phyloP scores from a whole-genome alignment of 805 yeast genomes.

The Priceomyces castillae region DNA sequence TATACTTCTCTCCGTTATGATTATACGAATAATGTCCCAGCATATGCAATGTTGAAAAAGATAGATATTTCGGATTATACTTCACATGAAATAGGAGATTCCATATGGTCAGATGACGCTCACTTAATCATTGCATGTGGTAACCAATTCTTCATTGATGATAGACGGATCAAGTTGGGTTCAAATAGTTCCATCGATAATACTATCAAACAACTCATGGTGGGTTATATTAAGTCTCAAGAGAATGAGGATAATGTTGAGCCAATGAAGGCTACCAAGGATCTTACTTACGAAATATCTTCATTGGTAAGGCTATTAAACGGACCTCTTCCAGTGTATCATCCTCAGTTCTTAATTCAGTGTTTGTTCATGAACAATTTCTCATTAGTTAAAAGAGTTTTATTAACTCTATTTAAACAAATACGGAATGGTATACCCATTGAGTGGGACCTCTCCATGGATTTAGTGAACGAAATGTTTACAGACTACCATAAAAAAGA shows the following conservation, averaged over 20 bases:
- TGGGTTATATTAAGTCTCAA: conserved; percentile 22
- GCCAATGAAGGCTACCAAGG: conserved; percentile 12
- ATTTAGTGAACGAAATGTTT: conserved; percentile 12
- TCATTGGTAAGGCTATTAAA: conserved; percentile 74
- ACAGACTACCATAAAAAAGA: neutral
- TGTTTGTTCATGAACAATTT: conserved; percentile 61
- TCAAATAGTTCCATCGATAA: conserved; percentile 45
- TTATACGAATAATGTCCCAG: conserved; percentile 76
- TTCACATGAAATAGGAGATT: conserved; percentile 81
- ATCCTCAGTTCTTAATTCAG: conserved; percentile 85
- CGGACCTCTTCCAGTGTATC: conserved; percentile 87
- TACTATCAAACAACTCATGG: conserved; percentile 42
- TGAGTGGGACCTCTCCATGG: conserved; percentile 34
- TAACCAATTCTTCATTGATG: conserved; percentile 82
- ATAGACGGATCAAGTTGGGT: conserved; percentile 48
- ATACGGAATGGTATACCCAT: conserved; percentile 41
- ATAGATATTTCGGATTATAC: conserved; percentile 72
- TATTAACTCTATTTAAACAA: conserved; percentile 50
- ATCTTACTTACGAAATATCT: conserved; percentile 45
- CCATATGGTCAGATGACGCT: conserved; percentile 81
- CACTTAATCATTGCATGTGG: conserved; percentile 83
- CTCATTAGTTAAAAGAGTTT: conserved; percentile 52
- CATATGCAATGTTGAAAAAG: conserved; percentile 72
- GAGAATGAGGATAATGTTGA: conserved; percentile 29
- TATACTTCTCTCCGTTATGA: conserved; percentile 86